phyloP scores from a whole-genome alignment of 768 basidiomycete genomes.

The Chalciporus piperatus region DNA sequence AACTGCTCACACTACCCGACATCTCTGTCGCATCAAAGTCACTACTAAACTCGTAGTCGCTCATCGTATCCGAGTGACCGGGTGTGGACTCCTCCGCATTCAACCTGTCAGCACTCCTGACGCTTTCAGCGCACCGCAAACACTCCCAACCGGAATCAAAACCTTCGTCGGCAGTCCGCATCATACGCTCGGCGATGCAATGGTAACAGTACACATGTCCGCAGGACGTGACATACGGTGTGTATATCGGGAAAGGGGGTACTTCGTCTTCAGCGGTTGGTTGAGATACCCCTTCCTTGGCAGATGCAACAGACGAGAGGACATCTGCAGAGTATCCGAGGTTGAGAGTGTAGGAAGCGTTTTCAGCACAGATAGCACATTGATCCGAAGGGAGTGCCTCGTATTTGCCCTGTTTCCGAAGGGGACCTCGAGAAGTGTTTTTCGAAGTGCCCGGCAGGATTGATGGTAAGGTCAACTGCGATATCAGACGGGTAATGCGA shows the following conservation, averaged over 20 bases:
- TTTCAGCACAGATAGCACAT: conserved; percentile 90
- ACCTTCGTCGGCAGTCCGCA: conserved; percentile 66
- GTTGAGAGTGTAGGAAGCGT: conserved; percentile 60
- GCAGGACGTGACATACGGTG: conserved; percentile 81
- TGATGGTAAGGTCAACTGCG: conserved; percentile 26
- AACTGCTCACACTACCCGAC: conserved; percentile 48
- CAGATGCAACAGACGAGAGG: conserved; percentile 34
- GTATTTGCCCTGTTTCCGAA: conserved; percentile 54
- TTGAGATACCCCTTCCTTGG: conserved; percentile 10
- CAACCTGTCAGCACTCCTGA: conserved; percentile 61
- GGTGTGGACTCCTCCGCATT: conserved; percentile 28
- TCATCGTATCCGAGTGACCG: conserved; percentile 32
- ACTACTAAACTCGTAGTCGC: conserved; percentile 61
- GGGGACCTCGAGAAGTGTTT: conserved; percentile 9
- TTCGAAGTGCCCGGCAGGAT: conserved; percentile 29
- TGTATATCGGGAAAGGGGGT: conserved; percentile 67
- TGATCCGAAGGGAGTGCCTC: conserved; percentile 66
- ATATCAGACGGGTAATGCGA: conserved; percentile 40
- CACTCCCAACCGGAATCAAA: conserved; percentile 70
- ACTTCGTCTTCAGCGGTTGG: conserved; percentile 30
- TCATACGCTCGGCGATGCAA: conserved; percentile 83
- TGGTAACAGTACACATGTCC: conserved; percentile 92
- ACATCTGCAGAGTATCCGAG: conserved; percentile 51
- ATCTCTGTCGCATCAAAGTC: conserved; percentile 46
- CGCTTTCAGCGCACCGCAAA: conserved; percentile 68